phyloP scores from a whole-genome alignment of 768 basidiomycete genomes.

The Podaxis pistillaris region DNA sequence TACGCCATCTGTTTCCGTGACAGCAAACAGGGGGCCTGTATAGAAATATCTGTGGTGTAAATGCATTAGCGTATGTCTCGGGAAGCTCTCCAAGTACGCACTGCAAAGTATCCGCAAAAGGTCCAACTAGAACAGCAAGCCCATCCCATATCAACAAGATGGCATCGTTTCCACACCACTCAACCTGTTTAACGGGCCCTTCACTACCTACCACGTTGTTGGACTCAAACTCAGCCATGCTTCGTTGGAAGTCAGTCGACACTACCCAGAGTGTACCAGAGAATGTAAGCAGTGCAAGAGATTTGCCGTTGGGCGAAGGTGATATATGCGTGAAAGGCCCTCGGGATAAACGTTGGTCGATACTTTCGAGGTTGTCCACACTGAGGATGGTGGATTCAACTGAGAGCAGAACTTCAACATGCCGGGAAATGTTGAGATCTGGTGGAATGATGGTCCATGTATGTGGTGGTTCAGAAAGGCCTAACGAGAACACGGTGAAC shows the following conservation, averaged over 20 bases:
- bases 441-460: constrained; percentile 91
- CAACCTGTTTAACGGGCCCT: constrained; percentile 66
- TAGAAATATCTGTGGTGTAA: constrained; percentile 67
- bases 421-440: constrained; percentile 84
- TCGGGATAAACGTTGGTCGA: constrained; percentile 84
- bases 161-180: constrained; percentile 97
- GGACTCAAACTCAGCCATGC: constrained; percentile 85
- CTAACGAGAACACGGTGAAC: constrained; percentile 25
- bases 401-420: constrained; percentile 86
- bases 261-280: constrained; percentile 84
- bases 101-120: constrained; percentile 84
- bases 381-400: constrained; percentile 76
- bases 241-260: constrained; percentile 90
- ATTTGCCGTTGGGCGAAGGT: constrained; percentile 92
- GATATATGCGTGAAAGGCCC: constrained; percentile 89
- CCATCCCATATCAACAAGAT: constrained; percentile 83
- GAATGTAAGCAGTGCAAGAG: constrained; percentile 79
- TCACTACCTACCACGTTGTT: constrained; percentile 49
- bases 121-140: constrained; percentile 83
- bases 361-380: constrained; percentile 84
- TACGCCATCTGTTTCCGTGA: constrained; percentile 89
- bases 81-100: constrained; percentile 35
- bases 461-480: constrained; percentile 72
- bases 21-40: constrained; percentile 66
- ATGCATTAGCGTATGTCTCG: neutral